Base-by-base conservation (phyloP, 1,284 basidiomycete species). In the Microbotryum violaceum region DNA sequence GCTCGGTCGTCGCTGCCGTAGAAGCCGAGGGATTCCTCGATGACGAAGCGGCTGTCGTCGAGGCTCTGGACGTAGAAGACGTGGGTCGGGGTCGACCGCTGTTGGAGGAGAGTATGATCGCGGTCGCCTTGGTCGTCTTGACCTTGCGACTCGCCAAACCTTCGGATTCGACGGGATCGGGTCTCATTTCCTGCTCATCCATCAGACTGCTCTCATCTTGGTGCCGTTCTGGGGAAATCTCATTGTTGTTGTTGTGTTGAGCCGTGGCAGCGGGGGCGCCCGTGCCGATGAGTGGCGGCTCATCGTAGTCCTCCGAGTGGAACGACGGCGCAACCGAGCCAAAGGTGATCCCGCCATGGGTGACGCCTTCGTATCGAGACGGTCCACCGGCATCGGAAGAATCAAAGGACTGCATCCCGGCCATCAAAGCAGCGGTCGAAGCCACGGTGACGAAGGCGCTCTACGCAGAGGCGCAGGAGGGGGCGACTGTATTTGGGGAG, bases 321-420 rank as follows among this genome's bases (percentile, higher is more conserved):
- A 60, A 60, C 29, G 31, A 37, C 23, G 37, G 31, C 27, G 53
- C 53, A 9, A 54, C 52, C 3, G 29, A 37, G 14, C 58, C 58
- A 14, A 60, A 33, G 21, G 49, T 54, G 46, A 52, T 60, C 14
- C 52, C 46, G 27, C 48, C 48, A 21, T 31, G 21, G 21, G 42
- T 49, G 10, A 48, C 44, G 16, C 45, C 51, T 25, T n/a, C 57
- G 14, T 18, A n/a, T 14, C 50, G 20, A 14, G 57, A 27, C 9
- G 37, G 49, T 27, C 29, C 33, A 9, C 27, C 29, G 6, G 45
- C 45, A 20, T 50, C 47, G 9, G 37, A 33, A n/a, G 49, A 52
- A 18, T 59, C 51, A 45, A 54, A 59, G 20, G 57, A 59, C n/a
- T 58, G 48, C 25, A 51, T 33, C 18, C 57, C 57, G 12, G 29